Conservation (phyloP, 2,329 filamentous ascomycete genomes). For the Pseudogymnoascus sp. region DNA sequence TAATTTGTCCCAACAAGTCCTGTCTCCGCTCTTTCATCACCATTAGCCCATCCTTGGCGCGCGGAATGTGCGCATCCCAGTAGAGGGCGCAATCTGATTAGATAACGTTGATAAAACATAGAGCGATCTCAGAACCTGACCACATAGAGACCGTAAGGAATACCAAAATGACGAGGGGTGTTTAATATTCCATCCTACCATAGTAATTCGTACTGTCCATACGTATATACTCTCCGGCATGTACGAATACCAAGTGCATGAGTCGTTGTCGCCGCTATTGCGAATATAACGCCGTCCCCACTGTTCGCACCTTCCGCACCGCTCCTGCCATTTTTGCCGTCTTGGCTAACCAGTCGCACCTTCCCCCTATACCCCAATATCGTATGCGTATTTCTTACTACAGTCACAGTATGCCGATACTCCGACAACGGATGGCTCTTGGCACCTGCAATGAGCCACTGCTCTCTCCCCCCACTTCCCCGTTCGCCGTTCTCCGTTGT, state of each 20-base stretch:
- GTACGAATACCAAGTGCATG: not conserved
- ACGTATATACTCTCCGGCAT: not conserved
- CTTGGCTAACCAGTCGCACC: not conserved
- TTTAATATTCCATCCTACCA: not conserved
- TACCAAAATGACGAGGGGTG: not conserved
- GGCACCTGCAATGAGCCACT: not conserved
- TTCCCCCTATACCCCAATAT: not conserved
- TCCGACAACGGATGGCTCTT: not conserved
- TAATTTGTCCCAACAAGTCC: not conserved
- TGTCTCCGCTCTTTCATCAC: not conserved
- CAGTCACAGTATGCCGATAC: not conserved
- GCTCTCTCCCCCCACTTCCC: not conserved
- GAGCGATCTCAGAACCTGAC: not conserved
- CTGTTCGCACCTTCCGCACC: not conserved
- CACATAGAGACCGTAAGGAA: not conserved
- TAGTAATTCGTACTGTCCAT: not conserved
- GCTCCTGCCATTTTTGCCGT: not conserved
- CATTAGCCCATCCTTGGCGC: not conserved
- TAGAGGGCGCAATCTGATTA: not conserved
- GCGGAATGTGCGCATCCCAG: no score
- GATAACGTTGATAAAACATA: not conserved
- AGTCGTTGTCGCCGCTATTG: not conserved
- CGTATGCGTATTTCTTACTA: not conserved
- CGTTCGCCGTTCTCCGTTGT: no score
- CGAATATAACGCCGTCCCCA: not conserved